Evolutionary conservation across 2,329 filamentous ascomycete species (phyloP).

Genomic region (Colletotrichum lentis): DNA sequence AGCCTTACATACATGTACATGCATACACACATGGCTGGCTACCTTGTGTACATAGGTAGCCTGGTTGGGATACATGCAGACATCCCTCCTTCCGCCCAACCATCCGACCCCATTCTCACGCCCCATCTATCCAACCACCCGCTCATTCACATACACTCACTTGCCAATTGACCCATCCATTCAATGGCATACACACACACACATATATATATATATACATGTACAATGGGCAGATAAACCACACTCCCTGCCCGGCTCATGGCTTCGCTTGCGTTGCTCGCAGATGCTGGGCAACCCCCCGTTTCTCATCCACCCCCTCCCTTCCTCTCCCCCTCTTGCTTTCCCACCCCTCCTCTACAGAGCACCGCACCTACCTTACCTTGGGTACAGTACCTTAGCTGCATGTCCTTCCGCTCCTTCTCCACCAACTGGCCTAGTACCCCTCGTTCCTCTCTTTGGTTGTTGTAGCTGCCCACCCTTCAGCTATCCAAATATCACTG

Average conservation of each 20-base stretch:
- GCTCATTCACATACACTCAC: background rate
- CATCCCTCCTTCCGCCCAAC: slow-evolving; percentile 22
- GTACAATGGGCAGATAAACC: slow-evolving; percentile 6
- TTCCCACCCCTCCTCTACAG: slow-evolving; percentile 25
- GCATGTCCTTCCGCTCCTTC: slow-evolving; percentile 56
- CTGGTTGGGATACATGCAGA: slow-evolving; percentile 15
- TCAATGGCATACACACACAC: background rate
- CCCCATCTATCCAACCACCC: slow-evolving; percentile 12
- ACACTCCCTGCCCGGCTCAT: slow-evolving; percentile 32
- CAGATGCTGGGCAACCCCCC: background rate
- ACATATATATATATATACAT: slow-evolving; percentile 7
- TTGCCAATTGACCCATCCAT: slow-evolving; percentile 18
- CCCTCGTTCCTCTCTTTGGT: slow-evolving; percentile 45
- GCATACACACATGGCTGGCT: background rate
- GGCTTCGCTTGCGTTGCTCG: slow-evolving; percentile 18
- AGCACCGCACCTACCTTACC: slow-evolving; percentile 15
- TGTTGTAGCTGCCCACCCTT: slow-evolving; percentile 41
- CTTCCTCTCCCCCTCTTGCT: slow-evolving; percentile 22
- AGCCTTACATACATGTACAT: slow-evolving; percentile 13
- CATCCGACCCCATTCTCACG: slow-evolving; percentile 12
- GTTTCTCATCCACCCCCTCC: slow-evolving; percentile 16
- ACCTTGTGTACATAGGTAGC: slow-evolving; percentile 6
- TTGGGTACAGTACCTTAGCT: slow-evolving; percentile 48
- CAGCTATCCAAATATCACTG: slow-evolving; percentile 36
- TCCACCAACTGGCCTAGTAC: slow-evolving; percentile 53